phyloP scores from a whole-genome alignment of 1,284 basidiomycete genomes.

The Hemileia vastatrix region DNA sequence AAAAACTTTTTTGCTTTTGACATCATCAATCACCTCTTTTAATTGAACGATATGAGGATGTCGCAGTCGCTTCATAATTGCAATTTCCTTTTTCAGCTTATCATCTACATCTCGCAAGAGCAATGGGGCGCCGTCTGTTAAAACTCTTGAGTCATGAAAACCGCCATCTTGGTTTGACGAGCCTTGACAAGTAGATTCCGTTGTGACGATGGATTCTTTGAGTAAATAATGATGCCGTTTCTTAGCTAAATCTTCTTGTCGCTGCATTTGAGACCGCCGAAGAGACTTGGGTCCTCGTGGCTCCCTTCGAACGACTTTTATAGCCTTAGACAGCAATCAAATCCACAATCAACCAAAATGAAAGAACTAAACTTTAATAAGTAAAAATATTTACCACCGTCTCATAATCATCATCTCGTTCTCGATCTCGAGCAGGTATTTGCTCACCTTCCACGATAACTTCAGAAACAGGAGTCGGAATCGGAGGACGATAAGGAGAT shows the following conservation, averaged over 20 bases:
- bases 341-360: too few relatives aligned
- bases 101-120: constrained; percentile 50
- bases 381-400: constrained; percentile 10
- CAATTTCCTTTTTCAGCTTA: constrained; percentile 81
- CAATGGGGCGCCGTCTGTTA: not conserved
- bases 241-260: constrained; percentile 4
- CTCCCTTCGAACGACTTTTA: constrained; percentile 22
- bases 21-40: constrained; percentile 91
- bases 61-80: constrained; percentile 91
- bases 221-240: too few relatives aligned
- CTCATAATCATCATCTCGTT: constrained; percentile 21
- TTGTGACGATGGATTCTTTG: not conserved
- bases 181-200: too few relatives aligned
- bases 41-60: constrained; percentile 87
- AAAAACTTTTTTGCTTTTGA: constrained; percentile 76
- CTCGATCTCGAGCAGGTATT: not conserved
- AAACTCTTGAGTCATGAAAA: not conserved
- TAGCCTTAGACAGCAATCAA: constrained; percentile 10
- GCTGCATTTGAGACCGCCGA: constrained; percentile 18
- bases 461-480: too few relatives aligned
- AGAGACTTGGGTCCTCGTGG: constrained; percentile 21
- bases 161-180: not conserved
- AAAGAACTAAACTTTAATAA: not conserved
- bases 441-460: too few relatives aligned
- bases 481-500: too few relatives aligned